A percentile compares a stretch with the other conserved stretches of the same genome.
These are phyloP conservation scores for Ascosphaera acerosa DNA, from an alignment of 2,329 filamentous ascomycete genomes.

Conservation along the genomic window DNA sequence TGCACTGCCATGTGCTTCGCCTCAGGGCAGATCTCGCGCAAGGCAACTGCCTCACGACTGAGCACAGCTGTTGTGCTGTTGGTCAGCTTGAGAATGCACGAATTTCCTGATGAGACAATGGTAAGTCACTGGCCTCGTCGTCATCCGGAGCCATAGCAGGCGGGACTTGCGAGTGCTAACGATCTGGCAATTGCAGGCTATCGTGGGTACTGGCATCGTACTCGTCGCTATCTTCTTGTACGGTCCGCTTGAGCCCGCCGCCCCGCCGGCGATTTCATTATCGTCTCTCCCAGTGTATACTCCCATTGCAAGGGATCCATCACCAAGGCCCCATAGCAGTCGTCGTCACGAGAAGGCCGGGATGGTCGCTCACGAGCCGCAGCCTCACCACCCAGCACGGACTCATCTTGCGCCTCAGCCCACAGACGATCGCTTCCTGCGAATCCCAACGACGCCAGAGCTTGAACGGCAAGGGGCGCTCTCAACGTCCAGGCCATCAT, in stretches of 20 bases:
- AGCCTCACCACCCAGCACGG: too few species aligned
- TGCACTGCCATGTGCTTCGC: constrained; percentile 1
- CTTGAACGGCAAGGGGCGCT: neutral
- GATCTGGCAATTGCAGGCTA: neutral
- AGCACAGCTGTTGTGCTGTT: neutral
- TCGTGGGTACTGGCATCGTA: neutral
- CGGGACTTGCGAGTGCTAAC: too few species aligned
- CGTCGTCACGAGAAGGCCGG: constrained; percentile 1
- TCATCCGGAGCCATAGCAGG: too few species aligned
- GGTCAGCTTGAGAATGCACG: neutral
- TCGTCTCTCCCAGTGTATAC: too few species aligned
- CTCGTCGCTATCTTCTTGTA: constrained; percentile 1
- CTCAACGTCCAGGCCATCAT: constrained; percentile 1
- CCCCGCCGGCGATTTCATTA: too few species aligned
- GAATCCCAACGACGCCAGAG: neutral
- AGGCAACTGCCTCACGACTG: neutral
- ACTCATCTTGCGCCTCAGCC: too few species aligned
- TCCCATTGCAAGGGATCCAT: too few species aligned
- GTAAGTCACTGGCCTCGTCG: neutral
- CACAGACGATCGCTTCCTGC: neutral
- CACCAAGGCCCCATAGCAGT: too few species aligned
- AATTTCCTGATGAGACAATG: neutral
- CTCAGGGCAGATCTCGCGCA: constrained; percentile 1
- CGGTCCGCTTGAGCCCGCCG: neutral
- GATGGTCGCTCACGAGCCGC: too few species aligned